A percentile compares a stretch with the other conserved stretches of the same genome.
These are phyloP conservation scores for Tetrapisispora pingtungensis DNA, from an alignment of 805 yeast genomes.

Conservation along the genomic window DNA sequence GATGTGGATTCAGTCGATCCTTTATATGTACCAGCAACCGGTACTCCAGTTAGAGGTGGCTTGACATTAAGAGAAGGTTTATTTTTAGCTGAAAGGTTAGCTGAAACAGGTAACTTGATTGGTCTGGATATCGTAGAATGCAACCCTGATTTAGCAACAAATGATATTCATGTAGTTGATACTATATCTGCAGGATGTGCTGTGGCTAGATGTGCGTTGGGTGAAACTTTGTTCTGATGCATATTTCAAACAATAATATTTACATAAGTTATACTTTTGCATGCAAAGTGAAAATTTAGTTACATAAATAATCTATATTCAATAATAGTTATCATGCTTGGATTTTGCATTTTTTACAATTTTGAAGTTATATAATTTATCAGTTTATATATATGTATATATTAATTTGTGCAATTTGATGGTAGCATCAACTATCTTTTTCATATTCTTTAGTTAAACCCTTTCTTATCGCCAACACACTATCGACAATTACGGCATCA, in stretches of 20 bases:
- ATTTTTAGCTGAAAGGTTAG: slow-evolving; percentile 83
- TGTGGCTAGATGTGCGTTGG: slow-evolving; percentile 85
- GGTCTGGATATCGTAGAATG: slow-evolving; percentile 91
- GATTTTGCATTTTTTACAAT: no score
- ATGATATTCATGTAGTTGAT: slow-evolving; percentile 64
- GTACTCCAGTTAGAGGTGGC: slow-evolving; percentile 97
- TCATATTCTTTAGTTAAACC: slow-evolving; percentile 39
- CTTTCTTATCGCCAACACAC: slow-evolving; percentile 84
- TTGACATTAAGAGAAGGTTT: slow-evolving; percentile 89
- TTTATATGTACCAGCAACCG: slow-evolving; percentile 88
- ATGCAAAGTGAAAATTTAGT: background rate
- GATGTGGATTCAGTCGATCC: slow-evolving; percentile 98
- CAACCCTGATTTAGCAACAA: slow-evolving; percentile 79
- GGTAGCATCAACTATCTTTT: no score
- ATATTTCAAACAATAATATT: no score
- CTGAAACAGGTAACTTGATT: slow-evolving; percentile 77
- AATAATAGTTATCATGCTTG: background rate
- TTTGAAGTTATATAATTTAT: no score
- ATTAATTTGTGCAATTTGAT: no score
- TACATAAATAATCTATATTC: background rate
- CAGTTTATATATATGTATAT: no score
- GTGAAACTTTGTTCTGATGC: slow-evolving; percentile 60
- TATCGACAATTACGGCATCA: slow-evolving; percentile 96
- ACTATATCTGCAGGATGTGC: slow-evolving; percentile 88
- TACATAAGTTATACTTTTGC: background rate